phyloP scores from a whole-genome alignment of 1,284 basidiomycete genomes.

The Leccinum pachyderme region DNA sequence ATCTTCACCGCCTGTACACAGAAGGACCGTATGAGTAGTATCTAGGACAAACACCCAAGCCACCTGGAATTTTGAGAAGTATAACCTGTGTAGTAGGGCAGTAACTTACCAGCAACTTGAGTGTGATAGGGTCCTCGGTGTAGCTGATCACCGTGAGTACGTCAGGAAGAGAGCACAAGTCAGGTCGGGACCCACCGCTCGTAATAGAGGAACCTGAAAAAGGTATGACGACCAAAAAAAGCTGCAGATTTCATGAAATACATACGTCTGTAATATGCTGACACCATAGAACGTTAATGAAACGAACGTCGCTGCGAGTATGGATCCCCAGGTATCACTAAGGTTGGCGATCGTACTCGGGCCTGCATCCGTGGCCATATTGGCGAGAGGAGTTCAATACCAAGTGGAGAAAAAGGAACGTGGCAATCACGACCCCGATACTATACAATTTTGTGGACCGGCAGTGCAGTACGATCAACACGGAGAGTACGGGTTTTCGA shows the following conservation, averaged over 20 bases:
- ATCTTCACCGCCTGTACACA: conserved; percentile 20
- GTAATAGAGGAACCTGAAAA: conserved; percentile 27
- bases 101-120: conserved; percentile 19
- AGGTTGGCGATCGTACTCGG: conserved; percentile 11
- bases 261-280: conserved; percentile 28
- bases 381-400: background rate
- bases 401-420: background rate
- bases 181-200: conserved; percentile 19
- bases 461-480: conserved; percentile 6
- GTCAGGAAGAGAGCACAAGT: background rate
- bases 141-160: conserved; percentile 15
- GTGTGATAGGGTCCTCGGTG: conserved; percentile 10
- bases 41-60: conserved; percentile 24
- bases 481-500: conserved; percentile 7
- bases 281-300: conserved; percentile 25
- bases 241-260: background rate
- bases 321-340: conserved; percentile 22
- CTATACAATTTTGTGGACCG: conserved; percentile 9
- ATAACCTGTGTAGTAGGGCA: background rate
- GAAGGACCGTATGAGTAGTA: conserved; percentile 20
- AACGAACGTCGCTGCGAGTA: conserved; percentile 23
- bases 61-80: conserved; percentile 13
- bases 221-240: background rate
- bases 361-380: conserved; percentile 11
- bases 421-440: background rate